phyloP scores from a whole-genome alignment of 371 early-diverging fungal genomes.

The Apophysomyces trapeziformis region DNA sequence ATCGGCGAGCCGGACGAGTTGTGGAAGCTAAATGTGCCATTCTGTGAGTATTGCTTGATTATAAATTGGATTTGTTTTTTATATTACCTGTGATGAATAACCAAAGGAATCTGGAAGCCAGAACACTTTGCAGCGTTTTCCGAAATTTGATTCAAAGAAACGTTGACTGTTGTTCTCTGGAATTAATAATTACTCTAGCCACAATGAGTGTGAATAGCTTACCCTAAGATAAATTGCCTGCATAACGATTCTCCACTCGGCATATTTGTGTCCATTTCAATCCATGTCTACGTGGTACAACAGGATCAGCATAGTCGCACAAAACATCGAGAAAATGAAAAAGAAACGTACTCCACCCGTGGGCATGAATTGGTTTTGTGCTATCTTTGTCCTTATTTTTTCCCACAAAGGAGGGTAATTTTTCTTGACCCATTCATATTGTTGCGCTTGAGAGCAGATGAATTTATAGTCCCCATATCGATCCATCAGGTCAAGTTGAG shows the following conservation, averaged over 20 bases:
- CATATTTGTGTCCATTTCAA: slow-evolving; percentile 97
- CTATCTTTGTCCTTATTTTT: slow-evolving; percentile 67
- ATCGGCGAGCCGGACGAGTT: slow-evolving; percentile 77
- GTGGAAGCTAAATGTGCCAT: slow-evolving; percentile 70
- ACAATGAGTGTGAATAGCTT: not conserved
- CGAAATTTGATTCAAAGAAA: slow-evolving; percentile 83
- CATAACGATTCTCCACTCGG: slow-evolving; percentile 93
- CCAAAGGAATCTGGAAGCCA: slow-evolving; percentile 95
- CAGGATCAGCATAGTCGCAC: not conserved
- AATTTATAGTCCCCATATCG: slow-evolving; percentile 85
- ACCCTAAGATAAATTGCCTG: slow-evolving; percentile 34
- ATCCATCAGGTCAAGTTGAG: slow-evolving; percentile 82
- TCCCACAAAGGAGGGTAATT: slow-evolving; percentile 81
- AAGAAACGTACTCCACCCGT: slow-evolving; percentile 72
- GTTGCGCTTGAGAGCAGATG: slow-evolving; percentile 92
- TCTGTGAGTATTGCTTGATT: too few relatives aligned
- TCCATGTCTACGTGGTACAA: slow-evolving; percentile 73
- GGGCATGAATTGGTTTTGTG: slow-evolving; percentile 80
- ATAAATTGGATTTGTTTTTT: not conserved
- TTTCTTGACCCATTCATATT: slow-evolving; percentile 87
- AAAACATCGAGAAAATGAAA: not conserved
- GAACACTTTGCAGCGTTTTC: slow-evolving; percentile 76
- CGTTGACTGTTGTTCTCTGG: slow-evolving; percentile 56
- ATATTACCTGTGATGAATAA: slow-evolving; percentile 35
- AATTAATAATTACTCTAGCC: not conserved